Base-by-base conservation (phyloP, 371 early-diverging fungal species). In the Mortierella sp. region DNA sequence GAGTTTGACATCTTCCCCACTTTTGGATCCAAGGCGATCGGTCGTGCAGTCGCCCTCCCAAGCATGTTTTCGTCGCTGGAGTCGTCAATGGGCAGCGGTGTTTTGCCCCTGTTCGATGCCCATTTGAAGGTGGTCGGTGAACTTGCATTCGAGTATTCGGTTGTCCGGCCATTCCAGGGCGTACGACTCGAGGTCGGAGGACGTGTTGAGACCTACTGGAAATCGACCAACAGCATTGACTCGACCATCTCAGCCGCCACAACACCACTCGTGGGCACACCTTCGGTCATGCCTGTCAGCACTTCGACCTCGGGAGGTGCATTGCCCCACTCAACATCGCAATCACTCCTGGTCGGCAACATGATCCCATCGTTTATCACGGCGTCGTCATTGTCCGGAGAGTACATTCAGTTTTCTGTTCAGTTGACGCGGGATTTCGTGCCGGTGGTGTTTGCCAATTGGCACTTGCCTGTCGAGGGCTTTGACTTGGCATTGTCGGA, bases 141-240 rank as follows among this genome's bases (percentile, higher is more conserved):
- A 77, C 79, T 98, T 7, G 85, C 91, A 14, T 95, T 97, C 70
- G 94, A 91, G 71, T 95, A 93, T 70, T 88, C 93, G 22, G 90
- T 97, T 0, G 92, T 99, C 41, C 90, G 91, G 66, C 97, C 99
- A 2, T 97, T 98, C 86, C 88, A 89, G 48, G 97, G 96, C 50
- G 94, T 95, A 0, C 89, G 92, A 37, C 86, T 98, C 58, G 93
- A 94, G 79, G 96, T 98, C 74, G 98, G 97, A 19, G 98, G 98
- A n/a, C 91, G 93, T 34, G 93, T 97, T 37, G 97, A 97, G 79
- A 98, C 98, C 0, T 98, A 98, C 72, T 98, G 98, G 98, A 97
- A 97, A 86, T 94, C 97, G 2, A 95, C 96, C 2, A 93, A 93
- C 70, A 89, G 91, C 19, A 81, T 91, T n/a, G 84, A 87, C 53